phyloP scores from a whole-genome alignment of 2,329 filamentous ascomycete species.

The Paecilomyces sp. region DNA sequence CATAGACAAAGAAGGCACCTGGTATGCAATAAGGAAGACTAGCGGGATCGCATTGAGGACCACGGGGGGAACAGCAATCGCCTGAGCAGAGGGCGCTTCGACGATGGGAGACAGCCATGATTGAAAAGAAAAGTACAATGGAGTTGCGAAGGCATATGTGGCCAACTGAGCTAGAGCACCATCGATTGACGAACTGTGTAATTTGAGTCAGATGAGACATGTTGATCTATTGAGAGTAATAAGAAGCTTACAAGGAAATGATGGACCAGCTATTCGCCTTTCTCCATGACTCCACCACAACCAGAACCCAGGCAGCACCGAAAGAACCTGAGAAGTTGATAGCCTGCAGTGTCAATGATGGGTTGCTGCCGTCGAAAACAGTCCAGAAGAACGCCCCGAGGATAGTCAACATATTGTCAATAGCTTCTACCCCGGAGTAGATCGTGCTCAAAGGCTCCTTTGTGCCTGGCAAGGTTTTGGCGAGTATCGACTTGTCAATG shows the following conservation, averaged over 20 bases:
- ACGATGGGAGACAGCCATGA: not conserved
- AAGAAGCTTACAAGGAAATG: not conserved
- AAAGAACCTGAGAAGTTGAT: not conserved
- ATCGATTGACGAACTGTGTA: not conserved
- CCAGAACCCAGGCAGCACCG: slow-evolving; percentile 1
- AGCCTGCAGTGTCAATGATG: not conserved
- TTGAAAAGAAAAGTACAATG: not conserved
- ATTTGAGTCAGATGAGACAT: no score
- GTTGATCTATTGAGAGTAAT: no score
- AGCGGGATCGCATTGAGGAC: not conserved
- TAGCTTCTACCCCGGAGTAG: not conserved
- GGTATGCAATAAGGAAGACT: not conserved
- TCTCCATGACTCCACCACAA: slow-evolving; percentile 1
- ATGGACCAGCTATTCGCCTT: not conserved
- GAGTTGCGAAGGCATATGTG: not conserved
- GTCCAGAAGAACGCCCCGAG: slow-evolving; percentile 1
- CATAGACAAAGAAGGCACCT: not conserved
- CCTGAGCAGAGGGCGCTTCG: not conserved
- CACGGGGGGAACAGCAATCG: not conserved
- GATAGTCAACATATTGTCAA: not conserved
- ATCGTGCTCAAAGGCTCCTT: not conserved
- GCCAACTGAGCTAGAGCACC: not conserved
- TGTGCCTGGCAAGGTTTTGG: not conserved
- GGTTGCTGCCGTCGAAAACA: not conserved
- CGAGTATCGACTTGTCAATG: not conserved